Evolutionary conservation across 1,284 basidiomycete species (phyloP).

Genomic region (Ustilago sp.): DNA sequence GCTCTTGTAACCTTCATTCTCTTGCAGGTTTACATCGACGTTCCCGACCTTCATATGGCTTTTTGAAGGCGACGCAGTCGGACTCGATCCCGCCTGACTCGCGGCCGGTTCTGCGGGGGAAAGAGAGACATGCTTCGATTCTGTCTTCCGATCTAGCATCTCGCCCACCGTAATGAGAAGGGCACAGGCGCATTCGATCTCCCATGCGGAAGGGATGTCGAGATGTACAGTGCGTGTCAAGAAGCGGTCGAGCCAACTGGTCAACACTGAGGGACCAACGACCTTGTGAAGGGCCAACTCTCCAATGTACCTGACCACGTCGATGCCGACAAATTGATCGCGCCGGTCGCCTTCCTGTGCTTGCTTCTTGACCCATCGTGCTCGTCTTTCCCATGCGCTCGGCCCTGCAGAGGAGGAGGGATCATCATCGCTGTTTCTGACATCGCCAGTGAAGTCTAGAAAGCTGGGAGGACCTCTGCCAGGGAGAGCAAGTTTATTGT

Average conservation of each 20-base stretch:
- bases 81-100: not conserved
- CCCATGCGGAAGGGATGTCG: constrained; percentile 57
- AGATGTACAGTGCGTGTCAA: constrained; percentile 52
- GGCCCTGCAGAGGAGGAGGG: not conserved
- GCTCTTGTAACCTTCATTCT: not conserved
- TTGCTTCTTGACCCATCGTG: constrained; percentile 11
- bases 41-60: not conserved
- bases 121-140: not conserved
- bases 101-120: not conserved
- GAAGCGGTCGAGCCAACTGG: constrained; percentile 55
- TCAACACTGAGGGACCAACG: constrained; percentile 6
- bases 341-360: constrained; percentile 20
- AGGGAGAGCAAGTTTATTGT: constrained; percentile 28
- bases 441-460: not conserved
- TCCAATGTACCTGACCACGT: constrained; percentile 38
- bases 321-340: constrained; percentile 27
- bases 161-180: constrained; percentile 52
- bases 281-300: constrained; percentile 42
- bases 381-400: constrained; percentile 9
- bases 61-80: not conserved
- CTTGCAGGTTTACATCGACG: no score
- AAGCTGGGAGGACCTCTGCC: not conserved
- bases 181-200: constrained; percentile 60
- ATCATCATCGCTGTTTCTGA: no score
- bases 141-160: constrained; percentile 29